Conservation (phyloP, 1,284 basidiomycete genomes). For the Cryptococcus maquisensis region DNA sequence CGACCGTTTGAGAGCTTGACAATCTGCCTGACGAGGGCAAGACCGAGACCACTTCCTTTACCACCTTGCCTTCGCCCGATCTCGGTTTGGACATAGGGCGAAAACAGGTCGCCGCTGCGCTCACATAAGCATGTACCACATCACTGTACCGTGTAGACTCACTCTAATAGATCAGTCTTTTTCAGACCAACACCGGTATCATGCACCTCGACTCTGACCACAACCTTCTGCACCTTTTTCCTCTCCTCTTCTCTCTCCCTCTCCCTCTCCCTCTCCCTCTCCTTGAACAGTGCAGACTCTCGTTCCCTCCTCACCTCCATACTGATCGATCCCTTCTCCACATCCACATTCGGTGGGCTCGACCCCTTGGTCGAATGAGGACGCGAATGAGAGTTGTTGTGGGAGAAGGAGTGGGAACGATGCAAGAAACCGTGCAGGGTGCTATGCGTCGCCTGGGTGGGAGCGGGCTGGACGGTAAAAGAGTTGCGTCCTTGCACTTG, state of each 20-base stretch:
- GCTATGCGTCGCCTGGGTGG: neutral
- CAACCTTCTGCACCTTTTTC: conserved; percentile 26
- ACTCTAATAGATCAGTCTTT: conserved; percentile 68
- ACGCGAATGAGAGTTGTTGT: neutral
- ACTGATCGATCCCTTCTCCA: conserved; percentile 32
- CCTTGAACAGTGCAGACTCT: neutral
- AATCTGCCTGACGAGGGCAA: conserved; percentile 84
- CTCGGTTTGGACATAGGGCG: conserved; percentile 50
- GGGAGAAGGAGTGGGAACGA: neutral
- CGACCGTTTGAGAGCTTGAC: conserved; percentile 76
- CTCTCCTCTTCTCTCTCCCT: conserved; percentile 16
- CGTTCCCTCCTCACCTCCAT: conserved; percentile 15
- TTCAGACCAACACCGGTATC: conserved; percentile 77
- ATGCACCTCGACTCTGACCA: conserved; percentile 72
- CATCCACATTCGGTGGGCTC: conserved; percentile 8
- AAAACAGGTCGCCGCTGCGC: conserved; percentile 38
- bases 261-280: conserved; percentile 8
- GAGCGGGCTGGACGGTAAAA: neutral
- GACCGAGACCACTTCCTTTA: conserved; percentile 81
- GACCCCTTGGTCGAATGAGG: neutral
- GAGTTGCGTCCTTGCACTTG: neutral
- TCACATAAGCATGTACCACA: neutral
- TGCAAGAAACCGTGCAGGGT: neutral
- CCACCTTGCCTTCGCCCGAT: conserved; percentile 73
- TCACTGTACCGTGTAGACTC: conserved; percentile 37